These are phyloP conservation scores for Fraxinus anomala DNA, from an alignment of 257 asterid genomes.

Conservation along the genomic window DNA sequence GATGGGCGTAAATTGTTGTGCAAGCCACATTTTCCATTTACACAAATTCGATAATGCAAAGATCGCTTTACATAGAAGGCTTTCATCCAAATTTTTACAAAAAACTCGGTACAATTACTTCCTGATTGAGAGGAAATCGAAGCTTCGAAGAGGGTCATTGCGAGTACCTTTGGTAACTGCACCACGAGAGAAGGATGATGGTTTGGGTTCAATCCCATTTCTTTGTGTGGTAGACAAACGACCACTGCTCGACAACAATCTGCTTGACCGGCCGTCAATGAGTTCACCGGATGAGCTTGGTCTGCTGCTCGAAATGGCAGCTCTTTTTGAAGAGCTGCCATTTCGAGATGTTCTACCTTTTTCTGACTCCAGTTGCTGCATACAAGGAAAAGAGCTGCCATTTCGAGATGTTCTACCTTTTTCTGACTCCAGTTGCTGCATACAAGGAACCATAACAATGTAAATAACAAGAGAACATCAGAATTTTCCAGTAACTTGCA, in stretches of 20 bases:
- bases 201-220: conserved; percentile 15
- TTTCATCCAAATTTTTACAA: background rate
- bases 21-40: conserved; percentile 18
- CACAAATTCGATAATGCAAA: conserved; percentile 17
- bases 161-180: background rate
- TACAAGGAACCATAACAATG: background rate
- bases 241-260: conserved; percentile 4
- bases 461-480: background rate
- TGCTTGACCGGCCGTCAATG: background rate
- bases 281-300: conserved; percentile 23
- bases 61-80: conserved; percentile 19
- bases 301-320: conserved; percentile 43
- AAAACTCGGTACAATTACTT: background rate
- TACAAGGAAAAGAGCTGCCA: conserved; percentile 30
- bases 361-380: conserved; percentile 51
- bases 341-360: conserved; percentile 39
- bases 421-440: conserved; percentile 53
- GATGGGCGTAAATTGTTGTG: conserved; percentile 31
- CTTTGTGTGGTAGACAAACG: conserved; percentile 5
- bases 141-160: conserved; percentile 18
- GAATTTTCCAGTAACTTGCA: background rate
- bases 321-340: conserved; percentile 48
- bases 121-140: conserved; percentile 20
- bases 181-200: conserved; percentile 17
- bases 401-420: conserved; percentile 39